These are phyloP conservation scores for Fusarium agapanthi DNA, from an alignment of 2,329 filamentous ascomycete genomes.

Conservation along the genomic window DNA sequence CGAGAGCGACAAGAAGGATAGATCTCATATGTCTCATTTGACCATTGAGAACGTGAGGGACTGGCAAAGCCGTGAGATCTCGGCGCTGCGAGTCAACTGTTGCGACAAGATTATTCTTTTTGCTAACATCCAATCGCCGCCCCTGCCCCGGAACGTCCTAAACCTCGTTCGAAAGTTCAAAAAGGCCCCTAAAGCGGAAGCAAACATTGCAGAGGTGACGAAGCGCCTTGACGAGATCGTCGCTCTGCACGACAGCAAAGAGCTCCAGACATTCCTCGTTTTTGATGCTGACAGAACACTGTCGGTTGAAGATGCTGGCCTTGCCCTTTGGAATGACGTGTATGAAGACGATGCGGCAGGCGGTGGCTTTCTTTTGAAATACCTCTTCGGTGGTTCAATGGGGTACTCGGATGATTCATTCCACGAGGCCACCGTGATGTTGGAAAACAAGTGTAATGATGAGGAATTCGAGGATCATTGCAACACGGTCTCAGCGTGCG, in stretches of 20 bases:
- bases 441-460: conserved; percentile 9
- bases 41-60: rapidly evolving
- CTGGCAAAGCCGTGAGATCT: background rate
- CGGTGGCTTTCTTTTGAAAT: too few relatives aligned
- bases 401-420: background rate
- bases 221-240: conserved; percentile 48
- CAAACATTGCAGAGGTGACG: conserved; percentile 49
- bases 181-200: conserved; percentile 34
- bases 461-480: conserved; percentile 56
- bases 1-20: conserved; percentile 43
- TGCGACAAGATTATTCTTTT: background rate
- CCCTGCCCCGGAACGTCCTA: background rate
- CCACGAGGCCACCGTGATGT: background rate
- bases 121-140: background rate
- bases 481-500: conserved; percentile 50
- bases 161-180: background rate
- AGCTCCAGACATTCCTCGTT: conserved; percentile 58
- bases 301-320: conserved; percentile 57
- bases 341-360: too few relatives aligned
- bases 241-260: conserved; percentile 27
- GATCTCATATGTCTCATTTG: background rate
- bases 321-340: too few relatives aligned
- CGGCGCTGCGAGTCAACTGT: rapidly evolving
- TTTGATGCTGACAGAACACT: conserved; percentile 69
- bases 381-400: background rate